Percentiles rank a stretch among this genome's conserved stretches.
Evolutionary conservation across 345 rosid species (phyloP).

Genomic region (Arabidopsis thaliana): TAIR10.1 NC_003071.7:2909501-2910000

Average conservation of each 20-base stretch:
- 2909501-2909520: slow-evolving; percentile 43
- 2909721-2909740: slow-evolving; percentile 44
- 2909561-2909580: slow-evolving; percentile 43
- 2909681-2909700: not conserved
- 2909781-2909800: slow-evolving; percentile 52
- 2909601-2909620: slow-evolving; percentile 43
- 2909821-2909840: not conserved
- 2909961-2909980: slow-evolving; percentile 34
- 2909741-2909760: slow-evolving; percentile 49
- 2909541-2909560: slow-evolving; percentile 44
- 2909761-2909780: slow-evolving; percentile 43
- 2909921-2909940: slow-evolving; percentile 39
- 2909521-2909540: slow-evolving; percentile 45
- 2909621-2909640: not conserved
- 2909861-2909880: not conserved
- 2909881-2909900: slow-evolving; percentile 32
- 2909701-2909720: slow-evolving; percentile 46
- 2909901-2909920: slow-evolving; percentile 23
- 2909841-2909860: not conserved
- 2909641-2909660: not conserved
- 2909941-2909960: slow-evolving; percentile 38
- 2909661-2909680: not conserved
- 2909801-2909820: slow-evolving; percentile 39
- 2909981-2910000: slow-evolving; percentile 39
- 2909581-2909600: slow-evolving; percentile 34